Evolutionary conservation across 2,329 filamentous ascomycete species (phyloP).

Genomic region (Diaporthe longicolla): DNA sequence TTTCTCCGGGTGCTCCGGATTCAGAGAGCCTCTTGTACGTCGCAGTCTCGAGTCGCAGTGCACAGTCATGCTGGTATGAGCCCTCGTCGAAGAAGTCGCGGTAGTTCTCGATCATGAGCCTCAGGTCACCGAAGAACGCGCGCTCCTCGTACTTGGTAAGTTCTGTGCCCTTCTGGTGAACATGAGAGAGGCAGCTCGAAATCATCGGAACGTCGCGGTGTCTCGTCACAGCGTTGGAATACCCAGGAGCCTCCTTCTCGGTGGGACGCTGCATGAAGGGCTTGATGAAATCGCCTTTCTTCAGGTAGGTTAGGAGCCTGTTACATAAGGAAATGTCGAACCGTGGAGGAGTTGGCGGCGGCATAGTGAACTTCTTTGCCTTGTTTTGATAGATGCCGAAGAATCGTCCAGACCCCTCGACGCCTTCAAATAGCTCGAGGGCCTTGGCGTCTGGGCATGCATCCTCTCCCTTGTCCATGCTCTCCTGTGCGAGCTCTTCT

Average conservation of each 20-base stretch:
- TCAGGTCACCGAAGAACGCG: neutral
- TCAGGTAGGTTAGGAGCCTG: neutral
- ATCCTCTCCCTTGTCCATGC: no score
- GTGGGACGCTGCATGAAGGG: neutral
- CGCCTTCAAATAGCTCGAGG: neutral
- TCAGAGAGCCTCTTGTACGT: neutral
- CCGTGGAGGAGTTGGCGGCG: no score
- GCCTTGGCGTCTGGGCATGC: neutral
- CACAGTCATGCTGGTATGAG: neutral
- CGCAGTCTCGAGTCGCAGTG: neutral
- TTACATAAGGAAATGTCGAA: no score
- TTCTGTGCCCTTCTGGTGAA: no score
- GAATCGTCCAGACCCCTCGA: neutral
- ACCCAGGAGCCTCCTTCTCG: neutral
- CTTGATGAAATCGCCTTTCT: neutral
- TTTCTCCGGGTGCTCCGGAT: neutral
- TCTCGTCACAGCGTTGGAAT: neutral
- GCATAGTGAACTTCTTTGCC: no score
- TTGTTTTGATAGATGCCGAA: neutral
- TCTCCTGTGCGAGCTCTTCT: no score
- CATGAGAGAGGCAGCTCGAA: no score
- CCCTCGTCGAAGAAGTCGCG: neutral
- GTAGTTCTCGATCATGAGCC: constrained; percentile 7
- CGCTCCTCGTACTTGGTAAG: no score
- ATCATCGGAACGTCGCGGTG: neutral